Base-by-base conservation (phyloP, 768 basidiomycete genomes). In the Kondoa malvinella region DNA sequence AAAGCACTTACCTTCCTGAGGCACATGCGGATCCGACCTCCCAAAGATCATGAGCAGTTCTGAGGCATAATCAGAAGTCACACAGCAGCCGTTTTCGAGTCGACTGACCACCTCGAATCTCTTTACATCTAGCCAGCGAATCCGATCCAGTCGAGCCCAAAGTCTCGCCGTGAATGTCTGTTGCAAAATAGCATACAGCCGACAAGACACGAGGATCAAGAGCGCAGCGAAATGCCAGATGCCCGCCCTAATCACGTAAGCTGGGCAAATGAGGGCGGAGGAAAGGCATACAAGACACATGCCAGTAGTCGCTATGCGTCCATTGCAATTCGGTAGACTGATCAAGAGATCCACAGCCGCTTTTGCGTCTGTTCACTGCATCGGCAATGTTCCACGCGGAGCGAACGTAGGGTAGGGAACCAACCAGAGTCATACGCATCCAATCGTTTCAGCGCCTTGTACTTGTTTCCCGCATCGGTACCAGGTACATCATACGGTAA, bases 171-270 rank as follows among this genome's bases (percentile, higher is more conserved):
- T 97, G 94, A 59, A 97, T 77, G 64, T 79, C 78, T 26, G 94
- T 97, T 1, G 88, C 90, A 74, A 96, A 97, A 80, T 89, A 96
- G 78, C 92, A 95, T 56, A 94, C 88, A 0, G 88, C 82, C 0
- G 92, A 80, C 1, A 89, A 80, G 27, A 95, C 83, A 34, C 92
- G 84, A 3, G 82, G 79, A 75, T 97, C 87, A 75, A 96, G 92
- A 0, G 91, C 88, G 62, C 89, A 88, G 4, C 75, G 71, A 65
- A 75, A 70, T 17, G 75, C 74, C 71, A 90, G 78, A 73, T 91
- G 90, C 1, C 89, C 90, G 33, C 89, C 87, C 40, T 50, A 21
- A 8, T 50, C 40, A 8, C 40, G 3, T 25, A 59, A 59, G 58
- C 21, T 8, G 27, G 30, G 21, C 30, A 31, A 12, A 27, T 15